A percentile compares a stretch with the other conserved stretches of the same genome.
These are phyloP conservation scores for Gastrolobium bilobum DNA, from an alignment of 306 rosid species.

Conservation along the genomic window DNA sequence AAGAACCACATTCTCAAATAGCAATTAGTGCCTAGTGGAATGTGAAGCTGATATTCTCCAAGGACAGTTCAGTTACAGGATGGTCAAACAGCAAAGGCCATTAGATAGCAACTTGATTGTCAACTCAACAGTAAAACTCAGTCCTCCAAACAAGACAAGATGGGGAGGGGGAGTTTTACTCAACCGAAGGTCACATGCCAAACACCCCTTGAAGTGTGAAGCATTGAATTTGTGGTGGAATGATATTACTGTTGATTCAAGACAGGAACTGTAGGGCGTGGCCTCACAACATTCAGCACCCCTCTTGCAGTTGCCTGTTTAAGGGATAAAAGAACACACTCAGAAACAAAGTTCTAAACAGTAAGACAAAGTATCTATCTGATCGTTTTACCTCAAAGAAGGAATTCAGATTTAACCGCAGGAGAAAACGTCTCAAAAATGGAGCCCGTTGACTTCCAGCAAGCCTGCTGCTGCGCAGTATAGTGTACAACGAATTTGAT, in stretches of 20 bases:
- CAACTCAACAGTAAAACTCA: not conserved
- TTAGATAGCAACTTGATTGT: slow-evolving; percentile 21
- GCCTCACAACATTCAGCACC: slow-evolving; percentile 86
- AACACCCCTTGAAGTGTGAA: slow-evolving; percentile 13
- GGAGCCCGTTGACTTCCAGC: slow-evolving; percentile 99
- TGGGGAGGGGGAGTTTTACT: slow-evolving; percentile 1
- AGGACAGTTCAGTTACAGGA: slow-evolving; percentile 21
- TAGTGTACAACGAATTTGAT: slow-evolving; percentile 95
- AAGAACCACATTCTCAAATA: slow-evolving; percentile 35
- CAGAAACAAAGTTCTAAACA: slow-evolving; percentile 19
- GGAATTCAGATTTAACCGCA: slow-evolving; percentile 89
- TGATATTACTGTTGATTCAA: slow-evolving; percentile 67
- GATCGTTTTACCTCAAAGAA: slow-evolving; percentile 81
- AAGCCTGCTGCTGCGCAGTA: slow-evolving; percentile 96
- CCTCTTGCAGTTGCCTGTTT: slow-evolving; percentile 93
- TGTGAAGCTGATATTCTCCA: slow-evolving; percentile 37
- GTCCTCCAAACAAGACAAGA: slow-evolving; percentile 12
- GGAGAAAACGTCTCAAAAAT: slow-evolving; percentile 87
- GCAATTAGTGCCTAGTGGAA: not conserved
- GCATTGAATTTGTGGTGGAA: slow-evolving; percentile 28
- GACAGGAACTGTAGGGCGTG: slow-evolving; percentile 76
- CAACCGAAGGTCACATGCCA: slow-evolving; percentile 34
- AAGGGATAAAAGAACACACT: slow-evolving; percentile 34
- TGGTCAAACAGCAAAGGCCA: not conserved
- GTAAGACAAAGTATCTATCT: slow-evolving; percentile 7